Percentiles rank a stretch among this genome's conserved stretches.
phyloP scores from a whole-genome alignment of 1,284 basidiomycete genomes.

The Papiliotrema nemorosa region DNA sequence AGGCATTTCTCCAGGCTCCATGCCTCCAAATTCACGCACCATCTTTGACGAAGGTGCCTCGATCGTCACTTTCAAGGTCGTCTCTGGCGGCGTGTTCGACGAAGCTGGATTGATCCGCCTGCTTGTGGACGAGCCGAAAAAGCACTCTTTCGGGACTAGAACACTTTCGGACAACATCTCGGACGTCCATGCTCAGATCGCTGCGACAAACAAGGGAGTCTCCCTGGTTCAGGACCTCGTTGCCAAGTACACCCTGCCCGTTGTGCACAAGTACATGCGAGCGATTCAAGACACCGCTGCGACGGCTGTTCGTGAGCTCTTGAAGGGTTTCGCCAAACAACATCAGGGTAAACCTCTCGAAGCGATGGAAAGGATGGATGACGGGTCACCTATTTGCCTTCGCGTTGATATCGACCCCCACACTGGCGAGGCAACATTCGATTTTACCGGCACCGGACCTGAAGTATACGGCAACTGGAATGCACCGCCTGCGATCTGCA shows the following conservation, averaged over 20 bases:
- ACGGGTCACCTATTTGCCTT: constrained; percentile 79
- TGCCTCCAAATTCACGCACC: constrained; percentile 42
- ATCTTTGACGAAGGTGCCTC: constrained; percentile 45
- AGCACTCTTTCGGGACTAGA: constrained; percentile 50
- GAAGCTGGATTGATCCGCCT: constrained; percentile 58
- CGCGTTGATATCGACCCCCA: constrained; percentile 70
- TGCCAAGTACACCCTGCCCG: constrained; percentile 77
- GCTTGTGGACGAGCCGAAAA: constrained; percentile 71
- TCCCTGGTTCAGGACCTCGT: constrained; percentile 72
- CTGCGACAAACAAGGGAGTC: constrained; percentile 91
- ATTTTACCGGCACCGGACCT: constrained; percentile 81
- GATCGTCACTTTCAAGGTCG: constrained; percentile 19
- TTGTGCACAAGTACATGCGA: constrained; percentile 89
- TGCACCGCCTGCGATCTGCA: constrained; percentile 77
- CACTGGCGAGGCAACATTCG: constrained; percentile 72
- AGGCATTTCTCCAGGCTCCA: constrained; percentile 37
- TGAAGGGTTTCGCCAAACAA: constrained; percentile 68
- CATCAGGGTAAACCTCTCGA: constrained; percentile 72
- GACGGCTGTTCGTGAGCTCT: constrained; percentile 75
- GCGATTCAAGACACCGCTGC: constrained; percentile 81
- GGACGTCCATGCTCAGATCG: constrained; percentile 75
- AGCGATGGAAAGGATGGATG: constrained; percentile 54
- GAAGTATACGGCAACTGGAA: constrained; percentile 89
- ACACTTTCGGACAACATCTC: constrained; percentile 7
- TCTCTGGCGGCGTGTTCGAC: constrained; percentile 19